These are phyloP conservation scores for Royoungia palumana DNA, from an alignment of 768 basidiomycete genomes.

Conservation along the genomic window DNA sequence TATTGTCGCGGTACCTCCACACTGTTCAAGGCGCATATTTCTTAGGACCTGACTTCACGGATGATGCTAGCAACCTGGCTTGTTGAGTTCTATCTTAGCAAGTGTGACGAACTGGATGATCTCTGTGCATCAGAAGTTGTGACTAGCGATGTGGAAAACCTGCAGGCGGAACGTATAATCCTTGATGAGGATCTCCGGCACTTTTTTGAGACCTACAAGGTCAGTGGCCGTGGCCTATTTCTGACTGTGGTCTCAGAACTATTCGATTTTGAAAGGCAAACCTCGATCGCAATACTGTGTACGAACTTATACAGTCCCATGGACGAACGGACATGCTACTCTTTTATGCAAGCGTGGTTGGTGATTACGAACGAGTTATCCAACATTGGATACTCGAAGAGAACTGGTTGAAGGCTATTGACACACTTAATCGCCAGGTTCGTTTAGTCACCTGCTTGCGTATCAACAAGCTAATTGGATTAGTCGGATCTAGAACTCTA, in stretches of 20 bases:
- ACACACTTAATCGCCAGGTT: slow-evolving; percentile 87
- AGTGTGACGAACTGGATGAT: slow-evolving; percentile 95
- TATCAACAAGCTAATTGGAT: slow-evolving; percentile 1
- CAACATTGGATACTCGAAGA: slow-evolving; percentile 93
- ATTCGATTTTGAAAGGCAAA: slow-evolving; percentile 54
- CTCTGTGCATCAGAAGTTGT: slow-evolving; percentile 83
- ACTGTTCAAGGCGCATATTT: neutral
- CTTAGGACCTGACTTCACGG: slow-evolving; percentile 85
- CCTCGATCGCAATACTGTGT: slow-evolving; percentile 80
- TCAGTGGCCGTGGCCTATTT: slow-evolving; percentile 26
- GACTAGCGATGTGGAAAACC: slow-evolving; percentile 79
- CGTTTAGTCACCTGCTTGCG: slow-evolving; percentile 1
- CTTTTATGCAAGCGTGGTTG: slow-evolving; percentile 78
- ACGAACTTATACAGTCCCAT: slow-evolving; percentile 91
- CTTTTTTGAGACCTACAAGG: slow-evolving; percentile 94
- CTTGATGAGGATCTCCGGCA: slow-evolving; percentile 91
- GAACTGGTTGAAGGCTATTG: slow-evolving; percentile 87
- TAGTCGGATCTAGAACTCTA: slow-evolving; percentile 86
- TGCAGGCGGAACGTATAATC: slow-evolving; percentile 73
- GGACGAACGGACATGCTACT: slow-evolving; percentile 91
- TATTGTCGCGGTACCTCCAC: neutral
- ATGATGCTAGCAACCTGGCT: slow-evolving; percentile 99
- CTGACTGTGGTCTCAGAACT: neutral
- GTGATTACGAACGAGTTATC: slow-evolving; percentile 80
- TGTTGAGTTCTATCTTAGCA: slow-evolving; percentile 94